Percentiles rank a stretch among this genome's conserved stretches.
phyloP scores from a whole-genome alignment of 2,329 filamentous ascomycete species.

The Trichoderma gracile region DNA sequence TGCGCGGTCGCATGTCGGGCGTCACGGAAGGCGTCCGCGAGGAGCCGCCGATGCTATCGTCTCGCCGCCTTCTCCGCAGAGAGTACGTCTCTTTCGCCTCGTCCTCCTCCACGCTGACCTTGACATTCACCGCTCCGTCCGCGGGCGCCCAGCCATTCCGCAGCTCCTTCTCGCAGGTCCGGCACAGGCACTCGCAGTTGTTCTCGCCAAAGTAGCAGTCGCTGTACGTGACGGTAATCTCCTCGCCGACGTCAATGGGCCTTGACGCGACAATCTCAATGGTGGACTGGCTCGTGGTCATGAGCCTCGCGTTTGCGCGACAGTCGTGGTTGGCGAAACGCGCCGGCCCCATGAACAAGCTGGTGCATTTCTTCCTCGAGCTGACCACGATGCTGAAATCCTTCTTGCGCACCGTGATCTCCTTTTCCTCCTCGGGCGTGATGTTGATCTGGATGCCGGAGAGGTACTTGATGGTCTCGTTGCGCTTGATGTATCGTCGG shows the following conservation, averaged over 20 bases:
- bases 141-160: constrained; percentile 79
- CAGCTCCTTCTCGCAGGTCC: constrained; percentile 73
- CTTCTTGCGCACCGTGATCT: constrained; percentile 77
- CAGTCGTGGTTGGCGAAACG: constrained; percentile 98
- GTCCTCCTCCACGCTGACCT: constrained; percentile 57
- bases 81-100: constrained; percentile 51
- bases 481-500: constrained; percentile 73
- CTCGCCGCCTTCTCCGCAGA: constrained; percentile 55
- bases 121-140: constrained; percentile 48
- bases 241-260: constrained; percentile 82
- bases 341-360: constrained; percentile 90
- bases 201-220: constrained; percentile 94
- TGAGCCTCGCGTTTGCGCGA: constrained; percentile 83
- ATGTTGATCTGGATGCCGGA: constrained; percentile 90
- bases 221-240: constrained; percentile 95
- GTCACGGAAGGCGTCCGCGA: constrained; percentile 61
- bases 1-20: constrained; percentile 55
- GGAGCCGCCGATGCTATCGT: constrained; percentile 50
- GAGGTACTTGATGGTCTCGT: constrained; percentile 87
- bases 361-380: constrained; percentile 85
- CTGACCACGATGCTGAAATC: constrained; percentile 98
- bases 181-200: constrained; percentile 93
- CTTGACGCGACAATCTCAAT: constrained; percentile 87
- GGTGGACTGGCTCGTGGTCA: constrained; percentile 78
- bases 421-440: constrained; percentile 84